Base-by-base conservation (phyloP, 345 rosid species). In the Ceriops decandra region DNA sequence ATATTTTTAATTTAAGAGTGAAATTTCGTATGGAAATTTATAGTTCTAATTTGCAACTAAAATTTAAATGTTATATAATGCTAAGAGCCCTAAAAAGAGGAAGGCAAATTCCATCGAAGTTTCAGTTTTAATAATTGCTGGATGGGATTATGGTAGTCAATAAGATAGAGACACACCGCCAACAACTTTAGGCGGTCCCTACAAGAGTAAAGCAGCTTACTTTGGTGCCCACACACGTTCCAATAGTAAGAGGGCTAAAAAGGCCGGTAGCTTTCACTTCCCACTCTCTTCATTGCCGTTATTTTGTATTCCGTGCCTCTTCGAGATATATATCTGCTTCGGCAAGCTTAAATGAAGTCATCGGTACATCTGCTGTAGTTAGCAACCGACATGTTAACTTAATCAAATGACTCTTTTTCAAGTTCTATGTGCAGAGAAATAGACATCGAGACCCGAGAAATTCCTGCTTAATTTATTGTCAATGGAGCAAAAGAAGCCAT, bases 401-500 rank as follows among this genome's bases (percentile, higher is more conserved):
- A 38, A 9, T 16, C 47, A 13, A 42, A 42, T 11, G 3, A 11
- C 17, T 15, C 49, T 3, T 11, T 42, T 42, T 42, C 49, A 53
- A 53, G 21, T 24, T 21, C 58, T 54, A 22, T 22, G 5, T 42
- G 47, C 28, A 22, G 58, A 7, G 58, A 54, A 22, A 22, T 26
- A 42, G 13, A 56, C 3, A 10, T 56, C 59, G 26, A 56, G 28
- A 10, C 28, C 5, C 59, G 24, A 24, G 24, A 56, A 56, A 3
- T 56, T 56, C 59, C 6, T 11, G 6, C 59, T 56, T 22, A 21
- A 10, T 21, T 56, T 30, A 2, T 28, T 38, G n/a, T 13, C 1
- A 47, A 81, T 85, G 90, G 85, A 67, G 33, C 74, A 66, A 24
- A 87, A 82, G 74, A 90, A 86, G 69, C 82, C 97, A 10, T 90